Conservation (phyloP, 2,329 filamentous ascomycete species). For the Colletotrichum sp. region DNA sequence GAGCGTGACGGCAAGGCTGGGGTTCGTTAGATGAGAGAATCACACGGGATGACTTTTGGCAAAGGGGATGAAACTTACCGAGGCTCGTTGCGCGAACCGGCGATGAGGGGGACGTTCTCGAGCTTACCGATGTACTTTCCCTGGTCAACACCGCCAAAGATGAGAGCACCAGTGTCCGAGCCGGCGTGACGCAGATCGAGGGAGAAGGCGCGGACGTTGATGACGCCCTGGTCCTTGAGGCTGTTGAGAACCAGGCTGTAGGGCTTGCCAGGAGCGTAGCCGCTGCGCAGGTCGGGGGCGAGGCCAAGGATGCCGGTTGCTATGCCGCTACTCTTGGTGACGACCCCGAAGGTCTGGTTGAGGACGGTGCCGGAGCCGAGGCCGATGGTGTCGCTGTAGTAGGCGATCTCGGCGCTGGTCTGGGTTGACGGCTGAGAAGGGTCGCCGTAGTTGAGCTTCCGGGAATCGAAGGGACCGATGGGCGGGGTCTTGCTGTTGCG, state of each 20-base stretch:
- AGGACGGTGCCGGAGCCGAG: conserved; percentile 44
- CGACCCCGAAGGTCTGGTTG: conserved; percentile 57
- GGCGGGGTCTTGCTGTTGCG: conserved; percentile 42
- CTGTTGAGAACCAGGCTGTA: conserved; percentile 62
- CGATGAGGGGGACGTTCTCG: conserved; percentile 46
- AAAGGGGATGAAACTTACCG: conserved; percentile 26
- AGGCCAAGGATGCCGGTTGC: conserved; percentile 58
- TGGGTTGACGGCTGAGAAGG: conserved; percentile 35
- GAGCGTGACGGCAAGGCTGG: conserved; percentile 38
- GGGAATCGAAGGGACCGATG: conserved; percentile 38
- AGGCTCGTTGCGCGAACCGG: conserved; percentile 37
- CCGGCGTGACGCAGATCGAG: conserved; percentile 54
- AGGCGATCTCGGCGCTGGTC: conserved; percentile 46
- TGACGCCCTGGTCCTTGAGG: conserved; percentile 50
- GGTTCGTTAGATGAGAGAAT: background rate
- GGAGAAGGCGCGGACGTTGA: conserved; percentile 54
- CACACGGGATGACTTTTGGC: background rate
- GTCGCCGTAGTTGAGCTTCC: conserved; percentile 46
- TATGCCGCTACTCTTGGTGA: conserved; percentile 48
- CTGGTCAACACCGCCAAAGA: conserved; percentile 59
- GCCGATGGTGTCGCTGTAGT: conserved; percentile 50
- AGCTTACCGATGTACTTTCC: conserved; percentile 56
- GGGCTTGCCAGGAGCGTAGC: conserved; percentile 38
- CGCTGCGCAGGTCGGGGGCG: conserved; percentile 43
- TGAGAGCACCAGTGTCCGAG: conserved; percentile 50